phyloP scores from a whole-genome alignment of 139 green algal genomes.

The Chlorella sp. region DNA sequence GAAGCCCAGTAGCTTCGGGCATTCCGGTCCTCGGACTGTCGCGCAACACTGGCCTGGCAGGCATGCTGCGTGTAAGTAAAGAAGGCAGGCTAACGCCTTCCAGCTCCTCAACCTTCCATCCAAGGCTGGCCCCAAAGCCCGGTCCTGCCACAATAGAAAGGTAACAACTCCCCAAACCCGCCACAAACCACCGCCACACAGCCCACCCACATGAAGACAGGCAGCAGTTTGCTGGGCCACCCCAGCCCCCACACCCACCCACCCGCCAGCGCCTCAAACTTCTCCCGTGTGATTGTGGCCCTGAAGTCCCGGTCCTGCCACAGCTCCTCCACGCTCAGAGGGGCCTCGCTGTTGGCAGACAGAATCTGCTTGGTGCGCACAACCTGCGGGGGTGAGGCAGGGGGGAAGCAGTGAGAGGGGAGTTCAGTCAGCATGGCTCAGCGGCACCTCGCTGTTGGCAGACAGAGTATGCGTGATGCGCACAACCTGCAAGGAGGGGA shows the following conservation, averaged over 20 bases:
- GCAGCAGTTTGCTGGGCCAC: no score
- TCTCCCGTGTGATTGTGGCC: constrained; percentile 62
- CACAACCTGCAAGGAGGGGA: constrained; percentile 59
- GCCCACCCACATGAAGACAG: no score
- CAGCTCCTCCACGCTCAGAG: constrained; percentile 92
- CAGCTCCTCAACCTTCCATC: constrained; percentile 82
- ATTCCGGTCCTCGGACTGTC: neutral
- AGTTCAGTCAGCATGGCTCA: constrained; percentile 62
- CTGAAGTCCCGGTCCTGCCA: constrained; percentile 89
- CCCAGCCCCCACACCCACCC: no score
- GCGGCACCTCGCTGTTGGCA: constrained; percentile 89
- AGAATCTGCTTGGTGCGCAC: constrained; percentile 97
- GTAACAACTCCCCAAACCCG: neutral
- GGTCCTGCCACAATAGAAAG: constrained; percentile 68
- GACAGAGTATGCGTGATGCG: constrained; percentile 96
- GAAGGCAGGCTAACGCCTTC: constrained; percentile 26
- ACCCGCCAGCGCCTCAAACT: constrained; percentile 84
- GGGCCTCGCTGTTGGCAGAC: constrained; percentile 92
- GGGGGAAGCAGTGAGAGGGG: neutral
- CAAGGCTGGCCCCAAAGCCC: constrained; percentile 85
- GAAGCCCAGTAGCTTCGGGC: no score
- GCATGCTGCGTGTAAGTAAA: neutral
- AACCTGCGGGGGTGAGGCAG: constrained; percentile 54
- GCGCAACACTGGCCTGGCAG: neutral
- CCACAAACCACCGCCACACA: no score